Base-by-base conservation (phyloP, 2,329 filamentous ascomycete species). In the Didymella arachidicola region DNA sequence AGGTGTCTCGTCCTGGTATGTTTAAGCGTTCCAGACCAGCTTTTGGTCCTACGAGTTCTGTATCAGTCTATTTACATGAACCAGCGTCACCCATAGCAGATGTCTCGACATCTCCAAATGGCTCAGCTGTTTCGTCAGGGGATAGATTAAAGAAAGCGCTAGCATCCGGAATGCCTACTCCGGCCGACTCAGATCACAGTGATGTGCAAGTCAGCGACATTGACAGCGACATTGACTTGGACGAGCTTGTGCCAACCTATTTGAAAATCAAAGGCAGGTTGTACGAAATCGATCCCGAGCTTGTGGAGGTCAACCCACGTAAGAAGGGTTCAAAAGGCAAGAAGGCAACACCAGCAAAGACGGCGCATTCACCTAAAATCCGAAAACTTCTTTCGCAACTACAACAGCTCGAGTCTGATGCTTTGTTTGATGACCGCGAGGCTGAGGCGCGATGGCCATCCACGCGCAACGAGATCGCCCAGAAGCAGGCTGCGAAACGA, bases 321-420 rank as follows among this genome's bases (percentile, higher is more conserved):
- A 79, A 79, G 70, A 74, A 70, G 39, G 56, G 57, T 16, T 36
- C 11, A 1, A 73, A 73, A 45, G 62, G 59, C n/a, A 67, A 64
- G 16, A 67, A 62, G 41, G 30, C 41, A 36, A 62, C 53, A 63
- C 62, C 43, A 59, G 64, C 32, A 59, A 57, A 62, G 27, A 53
- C 62, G 29, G 66, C 67, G 10, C 63, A 69, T 29, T 70, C 71
- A 16, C 74, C 84, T 22, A 84, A 86, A 60, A 80, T 87, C 42
- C 83, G 84, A 10, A 91, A 88, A 66, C 77, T 96, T 2, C 83
- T 89, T 39, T 87, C 88, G 16, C 96, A 93, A 72, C 79, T 97
- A 38, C 84, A 87, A 36, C 86, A 85, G 60, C 91, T 97, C 41
- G 89, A 95, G 69, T 89, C 86, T 2, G 83, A 85, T 65, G 72